phyloP scores from a whole-genome alignment of 2,329 filamentous ascomycete species.

The Penicillium sp. region DNA sequence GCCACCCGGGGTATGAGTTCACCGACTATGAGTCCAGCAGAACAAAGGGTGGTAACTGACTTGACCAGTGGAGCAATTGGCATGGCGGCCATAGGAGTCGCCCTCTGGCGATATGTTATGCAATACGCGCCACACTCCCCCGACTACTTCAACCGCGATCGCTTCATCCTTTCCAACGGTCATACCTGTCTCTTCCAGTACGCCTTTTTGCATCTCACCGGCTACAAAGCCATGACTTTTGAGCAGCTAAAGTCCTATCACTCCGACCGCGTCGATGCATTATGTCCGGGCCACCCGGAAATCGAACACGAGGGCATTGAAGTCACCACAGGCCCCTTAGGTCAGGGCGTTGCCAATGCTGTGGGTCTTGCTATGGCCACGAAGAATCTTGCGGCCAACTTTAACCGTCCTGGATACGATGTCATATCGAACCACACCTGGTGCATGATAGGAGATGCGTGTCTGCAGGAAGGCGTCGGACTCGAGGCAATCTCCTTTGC shows the following conservation, averaged over 20 bases:
- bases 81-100: conserved; percentile 40
- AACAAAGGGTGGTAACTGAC: no score
- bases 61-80: conserved; percentile 40
- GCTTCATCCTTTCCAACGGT: conserved; percentile 42
- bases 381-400: conserved; percentile 48
- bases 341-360: conserved; percentile 54
- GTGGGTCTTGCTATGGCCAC: no score
- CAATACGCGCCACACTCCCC: conserved; percentile 34
- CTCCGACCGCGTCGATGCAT: conserved; percentile 22
- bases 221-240: conserved; percentile 27
- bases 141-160: conserved; percentile 38
- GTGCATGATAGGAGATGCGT: conserved; percentile 52
- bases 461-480: conserved; percentile 49
- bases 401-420: conserved; percentile 44
- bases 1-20: conserved; percentile 55
- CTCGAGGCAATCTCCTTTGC: conserved; percentile 49
- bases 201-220: conserved; percentile 26
- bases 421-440: conserved; percentile 47
- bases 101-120: conserved; percentile 40
- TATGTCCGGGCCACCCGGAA: conserved; percentile 41
- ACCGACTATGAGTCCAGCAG: no score
- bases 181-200: conserved; percentile 30
- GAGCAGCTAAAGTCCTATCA: conserved; percentile 31
- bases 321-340: conserved; percentile 52
- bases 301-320: conserved; percentile 52